phyloP scores from a whole-genome alignment of 2,329 filamentous ascomycete species.

The Amesomyces nigricolor region DNA sequence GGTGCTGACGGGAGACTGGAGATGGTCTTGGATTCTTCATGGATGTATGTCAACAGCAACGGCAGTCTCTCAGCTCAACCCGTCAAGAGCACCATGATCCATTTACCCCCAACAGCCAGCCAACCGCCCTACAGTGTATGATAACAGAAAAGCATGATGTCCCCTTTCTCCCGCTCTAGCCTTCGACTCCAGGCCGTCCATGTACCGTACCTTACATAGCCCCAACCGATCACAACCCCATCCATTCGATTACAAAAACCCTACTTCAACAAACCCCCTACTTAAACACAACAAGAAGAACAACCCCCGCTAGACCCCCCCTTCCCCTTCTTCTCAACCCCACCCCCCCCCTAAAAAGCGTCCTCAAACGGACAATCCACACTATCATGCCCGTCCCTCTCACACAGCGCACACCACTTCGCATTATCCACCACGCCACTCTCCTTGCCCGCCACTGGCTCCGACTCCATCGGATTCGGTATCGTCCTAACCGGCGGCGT shows the following conservation, averaged over 20 bases:
- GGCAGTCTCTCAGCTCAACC: no score
- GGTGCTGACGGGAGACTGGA: no score
- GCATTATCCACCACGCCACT: constrained; percentile 72
- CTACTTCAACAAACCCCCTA: constrained; percentile 6
- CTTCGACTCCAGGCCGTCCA: no score
- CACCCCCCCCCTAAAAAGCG: constrained; percentile 45
- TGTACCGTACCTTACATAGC: no score
- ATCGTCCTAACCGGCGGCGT: constrained; percentile 43
- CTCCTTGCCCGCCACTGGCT: constrained; percentile 70
- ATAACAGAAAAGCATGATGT: no score
- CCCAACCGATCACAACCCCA: neutral
- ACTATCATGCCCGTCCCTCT: constrained; percentile 93
- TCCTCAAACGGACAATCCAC: constrained; percentile 93
- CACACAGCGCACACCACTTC: constrained; percentile 97
- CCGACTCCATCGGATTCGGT: constrained; percentile 58
- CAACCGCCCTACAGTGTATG: no score
- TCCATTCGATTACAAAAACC: constrained; percentile 12
- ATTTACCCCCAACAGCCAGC: no score
- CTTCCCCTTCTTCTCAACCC: neutral
- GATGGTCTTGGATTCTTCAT: no score
- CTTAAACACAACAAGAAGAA: neutral
- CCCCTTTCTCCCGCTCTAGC: no score
- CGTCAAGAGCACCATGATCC: no score
- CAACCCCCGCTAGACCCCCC: neutral
- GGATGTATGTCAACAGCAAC: no score